Base-by-base conservation (phyloP, 2,329 filamentous ascomycete genomes). In the Fusarium sp. region DNA sequence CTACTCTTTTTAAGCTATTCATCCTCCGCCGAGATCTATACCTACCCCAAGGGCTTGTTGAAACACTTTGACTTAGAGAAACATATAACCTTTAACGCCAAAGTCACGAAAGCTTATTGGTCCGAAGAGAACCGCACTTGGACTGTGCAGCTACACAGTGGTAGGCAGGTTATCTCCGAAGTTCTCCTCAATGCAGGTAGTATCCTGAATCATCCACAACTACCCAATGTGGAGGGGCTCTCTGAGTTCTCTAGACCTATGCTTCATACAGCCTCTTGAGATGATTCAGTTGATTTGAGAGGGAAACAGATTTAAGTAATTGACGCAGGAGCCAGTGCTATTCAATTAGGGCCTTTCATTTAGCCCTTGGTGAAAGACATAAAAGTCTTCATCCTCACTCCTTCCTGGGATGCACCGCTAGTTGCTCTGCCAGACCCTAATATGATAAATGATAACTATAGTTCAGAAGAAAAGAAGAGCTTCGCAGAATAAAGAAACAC, bases 231-330 rank as follows among this genome's bases (percentile, higher is more conserved):
- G 7, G 74, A 81, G 1, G 81, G 81, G 1, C 72, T 86, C 4
- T 68, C 82, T 3, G 69, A 73, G 12, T 88, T 85, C 68, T 70
- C 80, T 42, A 85, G 86, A 10, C 72, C 80, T 2, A 65, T 86
- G 8, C 76, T 88, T 30, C 86, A 88, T 70, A 86, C 82, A 6
- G 85, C 85, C 2, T 77, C 76, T 17, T 88, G 86, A 85, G 75
- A 82, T 28, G 73, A 78, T 19, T 83, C 77, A 1, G 67, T 81
- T 12, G 73, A 77, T 11, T 71, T 82, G 0, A 72, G 67, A 23
- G 78, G 77, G 3, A 78, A 79, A 47, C 73, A 78, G 34, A 79
- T 83, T 23, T 79, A 78, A 6, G 70, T 83, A 2, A 82, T 83
- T 53, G 81, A 80, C 8, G 82, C 38, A 8, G 64, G 64, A 71